phyloP scores from a whole-genome alignment of 257 asterid species.

The Mentha longifolia region DNA sequence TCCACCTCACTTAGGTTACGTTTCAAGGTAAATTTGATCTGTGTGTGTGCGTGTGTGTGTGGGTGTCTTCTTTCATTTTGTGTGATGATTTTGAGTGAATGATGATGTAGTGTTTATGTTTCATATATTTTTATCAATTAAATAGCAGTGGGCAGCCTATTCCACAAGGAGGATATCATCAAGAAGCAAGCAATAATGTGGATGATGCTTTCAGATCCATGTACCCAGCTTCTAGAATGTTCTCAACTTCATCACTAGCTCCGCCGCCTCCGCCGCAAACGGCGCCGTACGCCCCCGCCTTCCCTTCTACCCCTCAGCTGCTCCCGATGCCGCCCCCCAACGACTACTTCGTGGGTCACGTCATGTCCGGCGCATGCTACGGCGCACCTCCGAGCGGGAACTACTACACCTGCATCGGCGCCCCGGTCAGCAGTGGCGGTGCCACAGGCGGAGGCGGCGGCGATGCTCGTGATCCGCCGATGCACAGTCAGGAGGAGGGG shows the following conservation, averaged over 20 bases:
- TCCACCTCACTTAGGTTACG: conserved; percentile 65
- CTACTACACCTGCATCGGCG: conserved; percentile 78
- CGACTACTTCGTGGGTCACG: conserved; percentile 73
- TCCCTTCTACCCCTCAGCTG: conserved; percentile 54
- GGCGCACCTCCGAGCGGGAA: conserved; percentile 28
- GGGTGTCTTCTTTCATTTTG: neutral
- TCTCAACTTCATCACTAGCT: conserved; percentile 45
- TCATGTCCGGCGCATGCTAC: conserved; percentile 41
- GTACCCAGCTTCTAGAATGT: conserved; percentile 62
- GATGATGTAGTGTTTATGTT: neutral
- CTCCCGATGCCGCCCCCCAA: conserved; percentile 42
- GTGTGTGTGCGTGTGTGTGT: neutral
- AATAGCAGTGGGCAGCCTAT: conserved; percentile 57
- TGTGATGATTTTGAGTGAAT: neutral
- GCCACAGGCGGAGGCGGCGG: neutral
- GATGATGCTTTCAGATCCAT: conserved; percentile 57
- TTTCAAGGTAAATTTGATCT: conserved; percentile 40
- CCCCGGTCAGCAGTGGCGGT: conserved; percentile 49
- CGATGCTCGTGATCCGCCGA: neutral
- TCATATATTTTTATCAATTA: neutral
- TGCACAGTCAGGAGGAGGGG: conserved; percentile 43
- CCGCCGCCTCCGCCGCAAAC: conserved; percentile 34
- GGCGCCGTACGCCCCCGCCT: conserved; percentile 33
- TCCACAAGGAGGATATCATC: conserved; percentile 56
- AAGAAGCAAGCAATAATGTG: conserved; percentile 31